These are phyloP conservation scores for Plasmopara muralis DNA, from an alignment of 352 stramenopile species.

Conservation along the genomic window DNA sequence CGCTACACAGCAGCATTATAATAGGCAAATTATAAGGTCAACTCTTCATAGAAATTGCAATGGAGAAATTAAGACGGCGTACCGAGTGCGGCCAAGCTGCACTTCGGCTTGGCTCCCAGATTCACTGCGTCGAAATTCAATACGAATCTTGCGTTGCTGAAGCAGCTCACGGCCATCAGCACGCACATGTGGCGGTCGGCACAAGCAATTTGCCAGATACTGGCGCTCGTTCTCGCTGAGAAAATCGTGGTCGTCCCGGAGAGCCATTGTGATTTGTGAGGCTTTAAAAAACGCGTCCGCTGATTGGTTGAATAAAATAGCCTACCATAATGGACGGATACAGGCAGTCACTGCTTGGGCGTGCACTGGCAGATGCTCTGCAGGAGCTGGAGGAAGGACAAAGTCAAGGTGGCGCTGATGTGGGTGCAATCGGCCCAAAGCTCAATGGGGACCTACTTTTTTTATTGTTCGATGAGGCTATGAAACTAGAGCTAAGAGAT, in stretches of 20 bases:
- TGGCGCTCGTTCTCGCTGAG: constrained; percentile 76
- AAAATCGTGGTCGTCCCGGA: constrained; percentile 62
- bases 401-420: background rate
- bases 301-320: constrained; percentile 18
- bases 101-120: constrained; percentile 73
- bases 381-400: constrained; percentile 37
- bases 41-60: background rate
- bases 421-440: background rate
- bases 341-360: constrained; percentile 45
- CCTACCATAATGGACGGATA: constrained; percentile 50
- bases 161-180: constrained; percentile 72
- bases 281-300: background rate
- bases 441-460: constrained; percentile 46
- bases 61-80: constrained; percentile 9
- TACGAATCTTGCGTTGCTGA: constrained; percentile 74
- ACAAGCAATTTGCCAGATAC: constrained; percentile 65
- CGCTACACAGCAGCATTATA: constrained; percentile 20
- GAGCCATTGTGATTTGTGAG: constrained; percentile 30
- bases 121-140: constrained; percentile 78
- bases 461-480: constrained; percentile 43
- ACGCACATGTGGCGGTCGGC: constrained; percentile 49
- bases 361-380: constrained; percentile 56
- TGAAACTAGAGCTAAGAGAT: constrained; percentile 25
- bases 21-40: background rate
- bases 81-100: constrained; percentile 70